Evolutionary conservation across 169 alveolate species (phyloP).

Genomic region (Fabrea salina): DNA sequence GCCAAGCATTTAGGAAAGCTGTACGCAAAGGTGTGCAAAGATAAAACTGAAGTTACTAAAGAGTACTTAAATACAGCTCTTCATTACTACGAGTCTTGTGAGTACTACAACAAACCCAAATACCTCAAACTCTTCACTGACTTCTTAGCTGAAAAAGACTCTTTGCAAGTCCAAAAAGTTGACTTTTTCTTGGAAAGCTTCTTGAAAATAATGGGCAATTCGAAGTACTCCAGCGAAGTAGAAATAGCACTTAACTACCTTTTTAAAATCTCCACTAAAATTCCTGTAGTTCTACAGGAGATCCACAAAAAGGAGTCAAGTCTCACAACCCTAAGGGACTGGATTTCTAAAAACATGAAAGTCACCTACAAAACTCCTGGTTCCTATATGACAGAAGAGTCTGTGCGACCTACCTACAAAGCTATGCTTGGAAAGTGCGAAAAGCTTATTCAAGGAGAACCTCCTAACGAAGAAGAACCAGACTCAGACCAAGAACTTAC

Average conservation of each 20-base stretch:
- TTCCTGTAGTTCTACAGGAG: not conserved
- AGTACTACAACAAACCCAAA: not conserved
- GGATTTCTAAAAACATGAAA: not conserved
- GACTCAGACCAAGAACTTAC: conserved; percentile 26
- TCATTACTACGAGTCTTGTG: not conserved
- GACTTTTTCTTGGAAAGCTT: not conserved
- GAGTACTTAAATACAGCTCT: not conserved
- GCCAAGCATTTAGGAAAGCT: not conserved
- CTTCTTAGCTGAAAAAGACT: not conserved
- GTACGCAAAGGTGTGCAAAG: not conserved
- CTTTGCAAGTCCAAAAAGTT: not conserved
- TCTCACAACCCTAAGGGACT: not conserved
- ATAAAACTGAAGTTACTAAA: not conserved
- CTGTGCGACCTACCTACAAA: not conserved
- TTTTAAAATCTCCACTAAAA: not conserved
- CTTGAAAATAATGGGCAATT: no score
- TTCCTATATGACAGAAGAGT: not conserved
- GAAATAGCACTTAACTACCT: no score
- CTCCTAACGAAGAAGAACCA: not conserved
- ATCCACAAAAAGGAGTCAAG: not conserved
- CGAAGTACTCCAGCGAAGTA: no score
- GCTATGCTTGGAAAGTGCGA: not conserved
- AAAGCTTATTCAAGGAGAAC: not conserved
- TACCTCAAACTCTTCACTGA: not conserved
- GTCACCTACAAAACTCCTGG: not conserved